Conservation (phyloP, 106 monocot species). For the Dioscorea alata region DNA sequence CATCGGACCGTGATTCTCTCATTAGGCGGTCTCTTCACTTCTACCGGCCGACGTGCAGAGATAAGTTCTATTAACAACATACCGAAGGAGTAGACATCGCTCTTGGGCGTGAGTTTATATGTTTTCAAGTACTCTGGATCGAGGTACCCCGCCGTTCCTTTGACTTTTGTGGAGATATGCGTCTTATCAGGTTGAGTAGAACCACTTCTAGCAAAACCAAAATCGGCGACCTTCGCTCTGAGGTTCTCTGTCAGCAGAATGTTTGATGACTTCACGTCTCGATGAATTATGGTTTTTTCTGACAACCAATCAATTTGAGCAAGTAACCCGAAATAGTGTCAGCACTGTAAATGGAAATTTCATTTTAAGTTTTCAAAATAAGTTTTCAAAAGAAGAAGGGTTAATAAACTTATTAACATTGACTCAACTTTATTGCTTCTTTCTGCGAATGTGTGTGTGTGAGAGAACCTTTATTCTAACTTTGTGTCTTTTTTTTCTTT, state of each 20-base stretch:
- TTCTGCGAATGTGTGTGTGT: too few relatives aligned
- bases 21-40: constrained; percentile 33
- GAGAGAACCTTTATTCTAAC: too few relatives aligned
- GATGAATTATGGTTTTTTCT: constrained; percentile 80
- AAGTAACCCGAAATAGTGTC: neutral
- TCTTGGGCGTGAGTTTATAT: constrained; percentile 71
- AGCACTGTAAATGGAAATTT: neutral
- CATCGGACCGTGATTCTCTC: constrained; percentile 86
- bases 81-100: constrained; percentile 85
- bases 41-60: constrained; percentile 75
- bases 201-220: constrained; percentile 78
- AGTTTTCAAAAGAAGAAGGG: too few relatives aligned
- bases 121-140: constrained; percentile 82
- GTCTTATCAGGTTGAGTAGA: constrained; percentile 39
- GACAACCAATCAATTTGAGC: constrained; percentile 4
- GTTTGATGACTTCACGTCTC: constrained; percentile 89
- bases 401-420: too few relatives aligned
- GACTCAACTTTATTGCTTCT: too few relatives aligned
- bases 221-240: constrained; percentile 75
- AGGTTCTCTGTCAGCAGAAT: constrained; percentile 74
- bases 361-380: too few relatives aligned
- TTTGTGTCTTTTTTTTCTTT: too few relatives aligned
- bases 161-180: constrained; percentile 70
- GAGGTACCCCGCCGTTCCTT: constrained; percentile 89
- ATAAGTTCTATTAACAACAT: constrained; percentile 77